A percentile compares a stretch with the other conserved stretches of the same genome.
Conservation (phyloP, 2,329 filamentous ascomycete species). For the Emmonsia crescens region DNA sequence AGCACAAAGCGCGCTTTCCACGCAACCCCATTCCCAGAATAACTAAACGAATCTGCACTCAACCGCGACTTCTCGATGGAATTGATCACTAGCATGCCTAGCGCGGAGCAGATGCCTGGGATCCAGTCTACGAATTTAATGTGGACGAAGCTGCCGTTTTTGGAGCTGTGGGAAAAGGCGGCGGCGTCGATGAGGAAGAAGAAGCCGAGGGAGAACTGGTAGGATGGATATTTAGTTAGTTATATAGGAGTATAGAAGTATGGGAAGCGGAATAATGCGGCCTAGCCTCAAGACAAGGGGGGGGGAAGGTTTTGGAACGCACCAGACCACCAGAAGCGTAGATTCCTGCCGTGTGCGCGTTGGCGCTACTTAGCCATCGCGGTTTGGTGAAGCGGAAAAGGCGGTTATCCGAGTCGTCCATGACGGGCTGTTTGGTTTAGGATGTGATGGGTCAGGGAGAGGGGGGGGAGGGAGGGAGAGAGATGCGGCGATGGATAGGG, state of each 20-base stretch:
- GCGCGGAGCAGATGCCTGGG: slow-evolving; percentile 56
- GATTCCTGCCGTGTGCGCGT: slow-evolving; percentile 53
- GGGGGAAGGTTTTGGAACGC: slow-evolving; percentile 18
- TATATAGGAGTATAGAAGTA: neutral
- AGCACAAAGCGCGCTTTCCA: slow-evolving; percentile 60
- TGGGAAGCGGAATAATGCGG: slow-evolving; percentile 6
- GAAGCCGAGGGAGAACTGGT: slow-evolving; percentile 57
- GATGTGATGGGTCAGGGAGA: neutral
- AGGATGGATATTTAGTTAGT: neutral
- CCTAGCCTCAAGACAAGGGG: slow-evolving; percentile 3
- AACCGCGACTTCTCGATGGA: slow-evolving; percentile 58
- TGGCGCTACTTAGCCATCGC: slow-evolving; percentile 55
- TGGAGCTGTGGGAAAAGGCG: slow-evolving; percentile 50
- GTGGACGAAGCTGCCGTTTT: slow-evolving; percentile 52
- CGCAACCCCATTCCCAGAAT: slow-evolving; percentile 54
- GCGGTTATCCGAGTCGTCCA: slow-evolving; percentile 41
- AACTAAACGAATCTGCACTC: slow-evolving; percentile 53
- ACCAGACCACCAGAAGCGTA: slow-evolving; percentile 57
- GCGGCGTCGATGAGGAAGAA: slow-evolving; percentile 59
- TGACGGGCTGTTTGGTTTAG: slow-evolving; percentile 11
- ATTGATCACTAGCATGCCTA: slow-evolving; percentile 64
- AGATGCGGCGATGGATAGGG: neutral
- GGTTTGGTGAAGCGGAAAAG: slow-evolving; percentile 59
- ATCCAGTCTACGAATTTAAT: slow-evolving; percentile 65
- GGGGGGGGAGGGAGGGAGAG: neutral